Evolutionary conservation across 108 stramenopile genomes (phyloP), one percentile per base, ranked within the genome.

Genomic region (Mayamaea pseudoterrestris): DNA sequence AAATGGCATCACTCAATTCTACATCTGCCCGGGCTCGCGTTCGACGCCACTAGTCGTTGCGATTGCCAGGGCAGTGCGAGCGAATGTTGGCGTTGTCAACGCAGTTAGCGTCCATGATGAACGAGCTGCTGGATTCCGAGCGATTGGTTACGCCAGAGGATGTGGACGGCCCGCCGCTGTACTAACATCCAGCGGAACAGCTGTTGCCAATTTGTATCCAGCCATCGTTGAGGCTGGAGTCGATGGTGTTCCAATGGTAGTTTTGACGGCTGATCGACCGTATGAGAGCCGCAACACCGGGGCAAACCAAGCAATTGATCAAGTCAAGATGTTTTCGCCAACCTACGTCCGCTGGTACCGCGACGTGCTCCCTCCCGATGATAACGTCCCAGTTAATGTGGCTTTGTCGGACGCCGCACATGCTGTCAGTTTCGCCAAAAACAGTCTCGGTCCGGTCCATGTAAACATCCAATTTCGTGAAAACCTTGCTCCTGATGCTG

Each of bases 401-500:
- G 81, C 83, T 9, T 54, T 94, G 16, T 76, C 81, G 8, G 90
- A 93, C 61, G 83, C 90, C 40, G 68, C 68, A 41, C 83, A 85
- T 57, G 93, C 84, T 22, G 84, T 88, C 14, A 39, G 42, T 27
- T 18, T 79, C 22, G 47, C 83, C 27, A 66, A 53, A 27, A 53
- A 65, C 27, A 44, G 53, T 20, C 47, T 65, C 41, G 91, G 91
- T 8, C 91, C 91, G 26, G 92, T 92, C 13, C 94, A 95, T 61
- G 37, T 95, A n/a, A 95, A 95, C 54, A 68, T 95, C 36, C 83
- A 85, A 66, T 92, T 93, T 47, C 65, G 90, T 28, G 94, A 95
- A 57, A 95, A 95, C 55, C 57, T 95, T 20, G 90, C 94, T 26
- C 94, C 94, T 0, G 80, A 82, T 27, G 73, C 47, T 21, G 94